Evolutionary conservation across 1,284 basidiomycete species (phyloP).

Genomic region (Neonothopanus nambi): DNA sequence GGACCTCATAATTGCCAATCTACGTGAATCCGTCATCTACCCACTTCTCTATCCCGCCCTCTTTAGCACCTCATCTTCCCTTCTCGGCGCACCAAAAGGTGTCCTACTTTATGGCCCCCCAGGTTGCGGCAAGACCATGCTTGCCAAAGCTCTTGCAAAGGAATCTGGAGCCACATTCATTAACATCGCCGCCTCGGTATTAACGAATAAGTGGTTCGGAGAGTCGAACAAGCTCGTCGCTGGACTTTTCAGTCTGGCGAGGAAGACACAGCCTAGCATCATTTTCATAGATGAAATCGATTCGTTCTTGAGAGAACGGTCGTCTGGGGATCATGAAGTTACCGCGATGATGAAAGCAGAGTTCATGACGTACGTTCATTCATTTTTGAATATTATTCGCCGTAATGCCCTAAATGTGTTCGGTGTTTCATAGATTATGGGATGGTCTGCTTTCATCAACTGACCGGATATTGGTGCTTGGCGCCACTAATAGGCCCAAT

Average conservation of each 20-base stretch:
- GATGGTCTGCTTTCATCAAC: slow-evolving; percentile 90
- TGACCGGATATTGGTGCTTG: slow-evolving; percentile 90
- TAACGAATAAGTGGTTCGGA: slow-evolving; percentile 96
- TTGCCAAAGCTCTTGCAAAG: slow-evolving; percentile 93
- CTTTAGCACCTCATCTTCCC: slow-evolving; percentile 75
- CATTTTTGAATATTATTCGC: background rate
- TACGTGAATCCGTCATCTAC: slow-evolving; percentile 96
- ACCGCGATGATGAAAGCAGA: slow-evolving; percentile 99
- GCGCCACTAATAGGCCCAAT: slow-evolving; percentile 93
- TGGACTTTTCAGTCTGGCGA: slow-evolving; percentile 88
- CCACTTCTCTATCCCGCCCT: slow-evolving; percentile 92
- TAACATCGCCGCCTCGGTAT: slow-evolving; percentile 79
- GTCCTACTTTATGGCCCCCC: slow-evolving; percentile 90
- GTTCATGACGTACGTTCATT: slow-evolving; percentile 87
- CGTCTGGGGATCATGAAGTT: slow-evolving; percentile 92
- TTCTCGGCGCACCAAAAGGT: slow-evolving; percentile 75
- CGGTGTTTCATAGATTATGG: slow-evolving; percentile 70
- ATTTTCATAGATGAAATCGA: slow-evolving; percentile 98
- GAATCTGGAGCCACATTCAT: slow-evolving; percentile 98
- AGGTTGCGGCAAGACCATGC: slow-evolving; percentile 94
- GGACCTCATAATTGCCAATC: slow-evolving; percentile 87
- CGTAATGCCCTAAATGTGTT: slow-evolving; percentile 9
- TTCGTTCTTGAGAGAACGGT: slow-evolving; percentile 88
- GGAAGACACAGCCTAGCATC: slow-evolving; percentile 82
- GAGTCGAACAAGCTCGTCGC: slow-evolving; percentile 98